Evolutionary conservation across 2,329 filamentous ascomycete genomes (phyloP).

Genomic region (Shiraia bambusicola): DNA sequence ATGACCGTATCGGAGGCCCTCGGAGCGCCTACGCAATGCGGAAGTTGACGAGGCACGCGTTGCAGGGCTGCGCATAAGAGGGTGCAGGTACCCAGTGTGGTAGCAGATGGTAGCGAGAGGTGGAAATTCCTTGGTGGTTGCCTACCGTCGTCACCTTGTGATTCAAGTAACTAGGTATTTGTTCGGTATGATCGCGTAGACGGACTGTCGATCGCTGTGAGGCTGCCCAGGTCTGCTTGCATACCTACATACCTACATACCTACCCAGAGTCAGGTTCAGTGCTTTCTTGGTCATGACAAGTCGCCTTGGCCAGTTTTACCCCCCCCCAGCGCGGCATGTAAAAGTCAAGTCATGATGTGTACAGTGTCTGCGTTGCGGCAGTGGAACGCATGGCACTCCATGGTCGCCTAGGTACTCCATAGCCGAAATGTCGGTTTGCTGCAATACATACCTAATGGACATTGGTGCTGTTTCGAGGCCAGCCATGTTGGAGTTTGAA

Average conservation of each 20-base stretch:
- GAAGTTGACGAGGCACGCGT: constrained; percentile 7
- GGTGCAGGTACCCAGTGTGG: constrained; percentile 5
- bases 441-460: constrained; percentile 12
- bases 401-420: constrained; percentile 4
- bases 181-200: constrained; percentile 4
- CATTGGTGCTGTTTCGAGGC: constrained; percentile 8
- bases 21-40: constrained; percentile 14
- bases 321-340: neutral
- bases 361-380: neutral
- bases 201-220: constrained; percentile 4
- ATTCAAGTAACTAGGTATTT: constrained; percentile 9
- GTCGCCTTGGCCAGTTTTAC: neutral
- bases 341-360: neutral
- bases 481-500: constrained; percentile 16
- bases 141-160: constrained; percentile 9
- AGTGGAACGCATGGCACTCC: neutral
- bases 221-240: constrained; percentile 7
- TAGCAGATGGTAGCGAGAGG: constrained; percentile 18
- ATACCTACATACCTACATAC: too few relatives aligned
- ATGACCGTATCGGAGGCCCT: neutral
- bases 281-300: too few relatives aligned
- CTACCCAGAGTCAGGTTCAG: too few relatives aligned
- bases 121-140: constrained; percentile 15
- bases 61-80: constrained; percentile 6
- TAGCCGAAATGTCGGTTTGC: constrained; percentile 17